Percentiles rank a stretch among this genome's conserved stretches.
phyloP scores from a whole-genome alignment of 2,329 filamentous ascomycete species.

The Pseudocercospora musae region DNA sequence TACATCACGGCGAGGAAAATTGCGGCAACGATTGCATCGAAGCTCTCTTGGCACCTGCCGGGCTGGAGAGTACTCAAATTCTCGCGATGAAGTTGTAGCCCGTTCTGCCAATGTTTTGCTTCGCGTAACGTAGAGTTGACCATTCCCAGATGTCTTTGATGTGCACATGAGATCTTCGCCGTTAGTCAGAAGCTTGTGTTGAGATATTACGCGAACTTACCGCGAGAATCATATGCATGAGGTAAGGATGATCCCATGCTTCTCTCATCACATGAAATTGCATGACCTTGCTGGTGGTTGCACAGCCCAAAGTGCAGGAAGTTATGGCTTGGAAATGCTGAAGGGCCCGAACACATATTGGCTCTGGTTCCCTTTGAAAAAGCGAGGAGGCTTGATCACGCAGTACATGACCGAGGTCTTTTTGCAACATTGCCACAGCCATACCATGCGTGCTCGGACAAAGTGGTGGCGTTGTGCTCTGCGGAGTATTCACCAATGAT shows the following conservation, averaged over 20 bases:
- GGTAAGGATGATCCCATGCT: constrained; percentile 20
- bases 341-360: constrained; percentile 11
- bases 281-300: constrained; percentile 13
- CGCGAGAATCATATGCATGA: constrained; percentile 26
- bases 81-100: constrained; percentile 18
- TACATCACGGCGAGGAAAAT: constrained; percentile 22
- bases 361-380: background rate
- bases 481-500: background rate
- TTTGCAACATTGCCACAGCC: constrained; percentile 10
- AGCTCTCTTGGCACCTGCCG: background rate
- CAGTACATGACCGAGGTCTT: constrained; percentile 9
- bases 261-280: constrained; percentile 13
- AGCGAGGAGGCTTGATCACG: background rate
- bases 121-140: constrained; percentile 3
- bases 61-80: constrained; percentile 6
- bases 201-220: constrained; percentile 11
- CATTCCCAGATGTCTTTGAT: background rate
- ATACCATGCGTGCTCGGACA: constrained; percentile 9
- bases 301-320: constrained; percentile 16
- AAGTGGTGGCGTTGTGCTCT: background rate
- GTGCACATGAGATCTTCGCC: background rate
- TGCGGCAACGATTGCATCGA: constrained; percentile 20
- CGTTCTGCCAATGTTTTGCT: constrained; percentile 21
- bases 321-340: constrained; percentile 23
- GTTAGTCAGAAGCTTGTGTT: background rate